Evolutionary conservation across 2,329 filamentous ascomycete species (phyloP), one percentile per base, ranked within the genome.

Genomic region (Pestalotiopsis sp.): DNA sequence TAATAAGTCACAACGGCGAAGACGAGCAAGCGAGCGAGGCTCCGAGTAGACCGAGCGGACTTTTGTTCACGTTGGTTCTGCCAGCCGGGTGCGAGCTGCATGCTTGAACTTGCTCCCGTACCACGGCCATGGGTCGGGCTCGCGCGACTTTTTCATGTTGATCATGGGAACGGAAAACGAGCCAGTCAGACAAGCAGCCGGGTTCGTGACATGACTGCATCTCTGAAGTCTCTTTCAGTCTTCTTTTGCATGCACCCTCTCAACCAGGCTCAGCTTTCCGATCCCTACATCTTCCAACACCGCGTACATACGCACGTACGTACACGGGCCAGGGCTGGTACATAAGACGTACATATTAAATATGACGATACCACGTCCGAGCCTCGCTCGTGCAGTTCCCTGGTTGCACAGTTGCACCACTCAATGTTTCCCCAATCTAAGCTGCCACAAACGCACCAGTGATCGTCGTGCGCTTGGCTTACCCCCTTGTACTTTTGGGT

Each of bases 341-440:
- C 20, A n/a, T n/a, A n/a, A 17, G 17, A 23, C 12, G 60, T 45
- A 66, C n/a, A 27, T 25, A 25, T 23, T 38, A 41, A 25, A 64
- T 27, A n/a, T 49, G 17, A 38, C 59, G 61, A 66, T 45, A 66
- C 41, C 64, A 52, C 64, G 64, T 59, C 56, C 25, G n/a, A 36
- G 59, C 59, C 59, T 61, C 59, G 59, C 27, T 38, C 59, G 27
- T 61, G 59, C 59, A 61, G 59, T 61, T 36, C 36, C 36, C 25
- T 31, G 49, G 49, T 66, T 31, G 49, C 41, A 60, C 49, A 62
- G 66, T 67, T 31, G 59, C 66, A 63, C 58, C 58, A 59, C 56
- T 49, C 36, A 3, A 52, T 52, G 45, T 52, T 68, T 60, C 68
- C 52, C 68, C 68, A 69, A 69, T 64, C 64, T 69, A 69, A 52